Evolutionary conservation across 352 stramenopile genomes (phyloP).

Genomic region (Pythium phragmitis): DNA sequence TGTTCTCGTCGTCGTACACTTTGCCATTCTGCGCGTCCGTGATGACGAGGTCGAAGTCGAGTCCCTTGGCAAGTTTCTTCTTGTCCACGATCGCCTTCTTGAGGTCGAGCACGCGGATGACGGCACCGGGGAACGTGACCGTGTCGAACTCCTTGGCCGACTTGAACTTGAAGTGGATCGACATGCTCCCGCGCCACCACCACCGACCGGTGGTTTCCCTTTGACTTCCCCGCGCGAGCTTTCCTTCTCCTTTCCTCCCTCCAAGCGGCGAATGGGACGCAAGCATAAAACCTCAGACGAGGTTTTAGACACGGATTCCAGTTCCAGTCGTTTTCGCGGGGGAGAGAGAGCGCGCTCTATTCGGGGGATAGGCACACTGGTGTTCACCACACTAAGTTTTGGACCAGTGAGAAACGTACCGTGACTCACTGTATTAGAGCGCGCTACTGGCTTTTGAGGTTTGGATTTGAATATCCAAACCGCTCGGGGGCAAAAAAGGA

Average conservation of each 20-base stretch:
- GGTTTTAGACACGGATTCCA: conserved; percentile 10
- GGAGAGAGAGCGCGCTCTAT: conserved; percentile 6
- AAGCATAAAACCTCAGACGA: conserved; percentile 7
- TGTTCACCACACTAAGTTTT: neutral
- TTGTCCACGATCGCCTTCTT: conserved; percentile 93
- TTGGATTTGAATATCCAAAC: conserved; percentile 53
- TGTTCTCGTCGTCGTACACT: conserved; percentile 91
- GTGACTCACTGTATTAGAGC: conserved; percentile 11
- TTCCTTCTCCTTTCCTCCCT: neutral
- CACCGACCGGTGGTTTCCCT: neutral
- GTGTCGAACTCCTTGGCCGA: conserved; percentile 89
- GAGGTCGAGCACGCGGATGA: conserved; percentile 88
- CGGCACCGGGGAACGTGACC: conserved; percentile 79
- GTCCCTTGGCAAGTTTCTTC: conserved; percentile 90
- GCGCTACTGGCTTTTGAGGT: conserved; percentile 30
- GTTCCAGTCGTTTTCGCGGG: conserved; percentile 22
- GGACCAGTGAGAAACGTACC: neutral
- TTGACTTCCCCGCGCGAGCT: conserved; percentile 1
- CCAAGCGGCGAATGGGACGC: neutral
- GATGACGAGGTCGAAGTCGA: conserved; percentile 92
- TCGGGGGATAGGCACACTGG: neutral
- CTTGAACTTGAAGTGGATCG: conserved; percentile 92
- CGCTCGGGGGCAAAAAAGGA: neutral
- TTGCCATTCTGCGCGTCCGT: conserved; percentile 91
- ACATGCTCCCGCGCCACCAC: conserved; percentile 46